Evolutionary conservation across 2,329 filamentous ascomycete genomes (phyloP).

Genomic region (Neonectria neomacrospora): DNA sequence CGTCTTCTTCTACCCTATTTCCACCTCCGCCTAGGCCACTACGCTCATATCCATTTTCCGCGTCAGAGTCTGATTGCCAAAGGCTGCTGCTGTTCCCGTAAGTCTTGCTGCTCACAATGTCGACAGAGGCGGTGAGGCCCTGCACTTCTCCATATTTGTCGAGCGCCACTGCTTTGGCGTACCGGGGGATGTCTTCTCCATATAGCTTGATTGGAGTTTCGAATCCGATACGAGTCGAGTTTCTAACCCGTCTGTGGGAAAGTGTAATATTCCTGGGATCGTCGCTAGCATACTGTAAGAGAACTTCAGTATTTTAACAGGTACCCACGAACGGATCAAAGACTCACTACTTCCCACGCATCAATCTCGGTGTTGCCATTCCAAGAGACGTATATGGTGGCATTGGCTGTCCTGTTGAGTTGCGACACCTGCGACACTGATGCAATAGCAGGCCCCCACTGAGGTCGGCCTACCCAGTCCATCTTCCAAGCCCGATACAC

Average conservation of each 20-base stretch:
- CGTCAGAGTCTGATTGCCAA: slow-evolving; percentile 25
- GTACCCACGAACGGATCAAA: neutral
- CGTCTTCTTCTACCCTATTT: slow-evolving; percentile 25
- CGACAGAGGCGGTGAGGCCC: slow-evolving; percentile 34
- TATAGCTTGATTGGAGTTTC: slow-evolving; percentile 34
- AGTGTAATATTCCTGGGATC: slow-evolving; percentile 33
- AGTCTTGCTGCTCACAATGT: slow-evolving; percentile 34
- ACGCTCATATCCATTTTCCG: slow-evolving; percentile 10
- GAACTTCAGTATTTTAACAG: neutral
- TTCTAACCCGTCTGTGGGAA: slow-evolving; percentile 27
- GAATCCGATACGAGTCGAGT: slow-evolving; percentile 37
- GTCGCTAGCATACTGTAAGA: slow-evolving; percentile 32
- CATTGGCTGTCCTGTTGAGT: slow-evolving; percentile 20
- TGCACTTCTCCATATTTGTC: slow-evolving; percentile 33
- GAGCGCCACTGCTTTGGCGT: slow-evolving; percentile 33
- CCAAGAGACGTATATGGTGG: slow-evolving; percentile 42
- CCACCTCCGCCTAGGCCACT: neutral
- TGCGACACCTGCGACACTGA: slow-evolving; percentile 15
- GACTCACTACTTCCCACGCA: slow-evolving; percentile 39
- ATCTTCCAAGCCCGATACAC: slow-evolving; percentile 43
- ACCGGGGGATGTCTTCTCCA: slow-evolving; percentile 12
- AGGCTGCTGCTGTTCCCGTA: slow-evolving; percentile 39
- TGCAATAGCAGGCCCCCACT: slow-evolving; percentile 42
- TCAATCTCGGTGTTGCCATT: slow-evolving; percentile 42
- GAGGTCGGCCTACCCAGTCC: slow-evolving; percentile 41